These are phyloP conservation scores for Posidonia australis DNA, from an alignment of 106 monocot genomes.

Conservation along the genomic window DNA sequence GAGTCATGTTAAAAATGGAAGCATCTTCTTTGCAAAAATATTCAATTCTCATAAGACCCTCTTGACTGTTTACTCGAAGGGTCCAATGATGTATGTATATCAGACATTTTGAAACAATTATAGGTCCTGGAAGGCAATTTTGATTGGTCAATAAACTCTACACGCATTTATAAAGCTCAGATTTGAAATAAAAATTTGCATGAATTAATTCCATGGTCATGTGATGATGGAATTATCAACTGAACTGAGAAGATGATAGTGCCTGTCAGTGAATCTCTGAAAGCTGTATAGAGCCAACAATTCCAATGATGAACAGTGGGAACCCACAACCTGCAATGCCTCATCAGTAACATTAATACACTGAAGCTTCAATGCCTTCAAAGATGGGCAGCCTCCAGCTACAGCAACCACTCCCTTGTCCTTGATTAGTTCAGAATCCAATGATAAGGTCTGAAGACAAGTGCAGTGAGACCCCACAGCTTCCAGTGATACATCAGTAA, in stretches of 20 bases:
- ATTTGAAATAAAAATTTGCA: too few relatives aligned
- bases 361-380: constrained; percentile 70
- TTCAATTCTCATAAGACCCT: too few relatives aligned
- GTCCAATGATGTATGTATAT: too few relatives aligned
- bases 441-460: constrained; percentile 48
- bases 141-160: too few relatives aligned
- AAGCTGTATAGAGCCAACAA: constrained; percentile 72
- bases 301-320: constrained; percentile 58
- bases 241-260: background rate
- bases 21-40: too few relatives aligned
- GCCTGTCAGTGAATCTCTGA: constrained; percentile 84
- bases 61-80: too few relatives aligned
- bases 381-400: constrained; percentile 46
- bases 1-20: too few relatives aligned
- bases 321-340: constrained; percentile 62
- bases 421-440: constrained; percentile 69
- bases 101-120: too few relatives aligned
- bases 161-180: too few relatives aligned
- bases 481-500: constrained; percentile 66
- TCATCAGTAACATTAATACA: constrained; percentile 74
- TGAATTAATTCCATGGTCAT: constrained; percentile 6
- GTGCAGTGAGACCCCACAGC: constrained; percentile 65
- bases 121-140: too few relatives aligned
- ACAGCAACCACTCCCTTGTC: constrained; percentile 64
- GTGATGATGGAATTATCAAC: background rate